Percentiles rank a stretch among this genome's conserved stretches.
These are phyloP conservation scores for Setomelanomma holmii DNA, from an alignment of 2,329 filamentous ascomycete species.

Conservation along the genomic window DNA sequence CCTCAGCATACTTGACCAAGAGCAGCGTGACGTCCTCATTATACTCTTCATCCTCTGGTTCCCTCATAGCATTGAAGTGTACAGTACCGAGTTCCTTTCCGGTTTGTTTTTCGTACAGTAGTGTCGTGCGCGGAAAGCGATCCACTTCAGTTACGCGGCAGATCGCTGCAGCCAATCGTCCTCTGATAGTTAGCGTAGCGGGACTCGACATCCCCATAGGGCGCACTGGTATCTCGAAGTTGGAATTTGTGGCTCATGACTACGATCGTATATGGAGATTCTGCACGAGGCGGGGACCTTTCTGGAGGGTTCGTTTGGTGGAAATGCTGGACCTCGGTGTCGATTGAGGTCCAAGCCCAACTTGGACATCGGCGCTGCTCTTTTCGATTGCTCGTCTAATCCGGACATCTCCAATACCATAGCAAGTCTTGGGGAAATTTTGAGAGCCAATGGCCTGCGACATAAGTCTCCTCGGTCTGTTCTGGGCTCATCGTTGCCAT, in stretches of 20 bases:
- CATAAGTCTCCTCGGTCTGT: neutral
- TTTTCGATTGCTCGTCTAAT: neutral
- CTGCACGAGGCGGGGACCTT: too few relatives aligned
- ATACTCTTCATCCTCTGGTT: neutral
- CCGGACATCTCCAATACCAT: neutral
- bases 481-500: neutral
- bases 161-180: neutral
- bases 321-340: neutral
- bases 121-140: neutral
- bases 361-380: neutral
- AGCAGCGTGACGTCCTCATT: neutral
- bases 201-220: neutral
- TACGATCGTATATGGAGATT: neutral
- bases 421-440: neutral
- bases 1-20: neutral
- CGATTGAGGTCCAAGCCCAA: neutral
- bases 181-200: neutral
- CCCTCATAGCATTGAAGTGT: neutral
- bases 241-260: neutral
- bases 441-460: neutral
- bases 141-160: neutral
- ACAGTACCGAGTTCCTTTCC: neutral
- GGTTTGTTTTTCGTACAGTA: neutral
- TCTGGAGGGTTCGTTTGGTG: too few relatives aligned
- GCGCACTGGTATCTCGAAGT: neutral